Evolutionary conservation across 805 yeast species (phyloP), one percentile per base, ranked within the genome.

Genomic region (Peterozyma toletana): DNA sequence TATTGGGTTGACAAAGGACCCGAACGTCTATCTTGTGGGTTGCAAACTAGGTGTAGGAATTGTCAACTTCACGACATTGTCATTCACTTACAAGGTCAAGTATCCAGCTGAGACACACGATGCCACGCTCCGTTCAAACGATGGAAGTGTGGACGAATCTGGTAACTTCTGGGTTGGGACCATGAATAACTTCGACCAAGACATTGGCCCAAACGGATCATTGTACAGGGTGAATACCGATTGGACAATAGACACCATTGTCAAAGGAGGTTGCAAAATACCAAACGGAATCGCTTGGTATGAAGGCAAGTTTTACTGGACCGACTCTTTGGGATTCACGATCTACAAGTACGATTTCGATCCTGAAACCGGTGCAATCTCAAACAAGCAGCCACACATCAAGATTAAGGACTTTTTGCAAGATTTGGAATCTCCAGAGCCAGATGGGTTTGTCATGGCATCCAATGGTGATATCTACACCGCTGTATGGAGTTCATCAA

Each of bases 81-180:
- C 55, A 21, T 71, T 74, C 60, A 55, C 64, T 33, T 64, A 64
- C 43, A 53, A 66, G 34, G 54, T 58, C 9, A 40, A 63, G 27
- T 81, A 62, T 46, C 64, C 78, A 27, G 53, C 73, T 41, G 63
- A 64, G 37, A 65, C 67, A 45, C 58, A 53, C 38, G 55, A 59
- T 40, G 54, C 62, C 11, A 63, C 60, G 38, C 59, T 75, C 58
- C 68, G 89, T 54, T 83, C 93, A 36, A 89, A 89, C 55, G 97
- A 89, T 57, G 96, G 96, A 0, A 74, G 77, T 38, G 75, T 88
- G 35, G 89, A 86, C 47, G 83, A 86, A 3, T 66, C 76, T 54
- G 96, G 96, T 1, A 72, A 81, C 48, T 73, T 88, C 41, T 83
- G 86, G 75, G 77, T 86, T 40, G 96, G 96, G 1, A 70, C 90